A percentile compares a stretch with the other conserved stretches of the same genome.
Conservation (phyloP, 2,329 filamentous ascomycete genomes). For the Tolypocladium guangdongense region DNA sequence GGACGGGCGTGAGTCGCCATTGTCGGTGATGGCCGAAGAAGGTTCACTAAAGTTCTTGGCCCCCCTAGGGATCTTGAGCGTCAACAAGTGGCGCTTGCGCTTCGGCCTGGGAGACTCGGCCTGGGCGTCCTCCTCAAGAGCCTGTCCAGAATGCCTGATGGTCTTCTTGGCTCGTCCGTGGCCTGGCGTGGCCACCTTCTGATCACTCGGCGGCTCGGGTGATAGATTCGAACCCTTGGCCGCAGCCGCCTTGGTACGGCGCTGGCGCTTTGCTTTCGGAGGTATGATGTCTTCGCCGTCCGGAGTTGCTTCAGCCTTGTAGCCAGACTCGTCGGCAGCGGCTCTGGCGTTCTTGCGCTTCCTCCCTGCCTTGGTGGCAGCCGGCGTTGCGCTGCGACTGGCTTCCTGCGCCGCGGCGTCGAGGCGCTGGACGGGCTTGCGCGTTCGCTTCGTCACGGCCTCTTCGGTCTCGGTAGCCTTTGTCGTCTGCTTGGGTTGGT, state of each 20-base stretch:
- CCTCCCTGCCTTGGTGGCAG: constrained; percentile 15
- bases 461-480: constrained; percentile 46
- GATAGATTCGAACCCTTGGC: constrained; percentile 1
- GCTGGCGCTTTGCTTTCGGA: constrained; percentile 15
- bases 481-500: constrained; percentile 45
- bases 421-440: constrained; percentile 39
- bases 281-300: constrained; percentile 15
- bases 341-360: constrained; percentile 20
- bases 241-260: constrained; percentile 5
- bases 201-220: neutral
- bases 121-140: neutral
- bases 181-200: neutral
- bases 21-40: constrained; percentile 24
- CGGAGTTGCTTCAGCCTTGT: constrained; percentile 21
- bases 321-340: constrained; percentile 18
- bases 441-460: constrained; percentile 37
- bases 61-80: constrained; percentile 27
- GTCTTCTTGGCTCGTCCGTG: neutral
- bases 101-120: constrained; percentile 12
- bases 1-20: constrained; percentile 38
- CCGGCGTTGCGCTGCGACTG: constrained; percentile 42
- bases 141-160: neutral
- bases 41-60: constrained; percentile 27
- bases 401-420: constrained; percentile 39
- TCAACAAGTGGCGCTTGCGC: constrained; percentile 20